Percentiles rank a stretch among this genome's conserved stretches.
Evolutionary conservation across 2,329 filamentous ascomycete genomes (phyloP).

Genomic region (Nothophaeocryptopus gaeumannii): DNA sequence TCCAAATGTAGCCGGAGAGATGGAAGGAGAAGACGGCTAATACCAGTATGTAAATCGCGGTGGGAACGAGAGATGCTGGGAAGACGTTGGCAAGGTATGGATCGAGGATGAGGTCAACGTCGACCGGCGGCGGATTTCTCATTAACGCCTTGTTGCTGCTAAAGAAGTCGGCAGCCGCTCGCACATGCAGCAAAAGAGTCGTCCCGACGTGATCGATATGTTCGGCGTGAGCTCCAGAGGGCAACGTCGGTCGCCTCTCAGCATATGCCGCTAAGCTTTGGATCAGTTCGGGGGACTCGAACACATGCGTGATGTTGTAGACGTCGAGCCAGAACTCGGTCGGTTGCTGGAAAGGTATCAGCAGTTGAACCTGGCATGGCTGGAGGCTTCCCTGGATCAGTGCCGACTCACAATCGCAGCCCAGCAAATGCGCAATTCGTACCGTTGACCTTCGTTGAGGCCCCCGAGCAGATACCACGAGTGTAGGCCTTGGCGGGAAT

Average conservation of each 20-base stretch:
- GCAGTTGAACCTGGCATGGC: not conserved
- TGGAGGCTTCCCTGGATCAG: not conserved
- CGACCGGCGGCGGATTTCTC: constrained; percentile 68
- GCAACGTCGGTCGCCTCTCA: constrained; percentile 15
- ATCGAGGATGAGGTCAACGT: constrained; percentile 80
- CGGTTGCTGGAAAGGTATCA: constrained; percentile 65
- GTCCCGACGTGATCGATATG: constrained; percentile 10
- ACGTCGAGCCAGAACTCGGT: constrained; percentile 72
- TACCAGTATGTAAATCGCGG: constrained; percentile 63
- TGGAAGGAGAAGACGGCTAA: constrained; percentile 57
- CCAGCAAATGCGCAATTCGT: constrained; percentile 94
- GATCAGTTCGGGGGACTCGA: constrained; percentile 39
- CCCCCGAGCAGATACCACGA: constrained; percentile 77
- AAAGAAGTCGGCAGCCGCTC: constrained; percentile 80
- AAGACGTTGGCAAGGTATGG: constrained; percentile 78
- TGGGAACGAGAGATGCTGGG: constrained; percentile 73
- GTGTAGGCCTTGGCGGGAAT: constrained; percentile 55
- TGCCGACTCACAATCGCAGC: constrained; percentile 73
- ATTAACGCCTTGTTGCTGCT: constrained; percentile 72
- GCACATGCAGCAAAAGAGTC: constrained; percentile 67
- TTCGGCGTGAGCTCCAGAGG: not conserved
- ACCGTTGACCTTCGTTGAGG: constrained; percentile 69
- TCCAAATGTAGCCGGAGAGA: constrained; percentile 47
- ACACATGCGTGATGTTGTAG: constrained; percentile 60
- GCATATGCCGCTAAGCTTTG: constrained; percentile 31